Percentiles rank a stretch among this genome's conserved stretches.
These are phyloP conservation scores for Lolium multiflorum DNA, from an alignment of 176 grass and related monocot species.

Conservation along the genomic window DNA sequence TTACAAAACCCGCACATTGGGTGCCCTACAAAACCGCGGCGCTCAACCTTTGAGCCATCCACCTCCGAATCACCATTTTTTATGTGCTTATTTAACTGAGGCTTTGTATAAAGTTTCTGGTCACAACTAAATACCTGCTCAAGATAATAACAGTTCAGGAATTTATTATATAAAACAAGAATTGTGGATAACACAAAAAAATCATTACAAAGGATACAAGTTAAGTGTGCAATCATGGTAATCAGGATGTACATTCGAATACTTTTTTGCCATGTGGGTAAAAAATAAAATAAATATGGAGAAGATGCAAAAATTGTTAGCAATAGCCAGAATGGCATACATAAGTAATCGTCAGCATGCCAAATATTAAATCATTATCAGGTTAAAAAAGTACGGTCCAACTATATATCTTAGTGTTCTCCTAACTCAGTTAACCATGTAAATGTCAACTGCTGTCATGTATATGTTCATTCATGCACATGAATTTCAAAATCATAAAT, in stretches of 20 bases:
- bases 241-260: constrained; percentile 18
- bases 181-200: not conserved
- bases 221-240: constrained; percentile 1
- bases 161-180: not conserved
- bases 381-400: not conserved
- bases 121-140: constrained; percentile 71
- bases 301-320: not conserved
- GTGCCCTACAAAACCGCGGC: constrained; percentile 69
- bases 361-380: not conserved
- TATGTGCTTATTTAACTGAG: constrained; percentile 69
- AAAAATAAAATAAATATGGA: constrained; percentile 9
- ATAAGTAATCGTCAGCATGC: not conserved
- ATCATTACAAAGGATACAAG: not conserved
- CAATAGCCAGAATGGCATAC: not conserved
- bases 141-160: constrained; percentile 26
- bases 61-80: constrained; percentile 72
- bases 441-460: not conserved
- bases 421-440: constrained; percentile 16
- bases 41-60: constrained; percentile 69
- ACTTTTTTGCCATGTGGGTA: not conserved
- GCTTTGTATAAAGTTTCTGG: constrained; percentile 75
- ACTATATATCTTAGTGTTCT: constrained; percentile 7
- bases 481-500: not conserved
- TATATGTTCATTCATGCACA: not conserved
- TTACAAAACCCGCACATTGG: constrained; percentile 73